Conservation (phyloP, 169 alveolate species). For the Amoebophrya sp. region DNA sequence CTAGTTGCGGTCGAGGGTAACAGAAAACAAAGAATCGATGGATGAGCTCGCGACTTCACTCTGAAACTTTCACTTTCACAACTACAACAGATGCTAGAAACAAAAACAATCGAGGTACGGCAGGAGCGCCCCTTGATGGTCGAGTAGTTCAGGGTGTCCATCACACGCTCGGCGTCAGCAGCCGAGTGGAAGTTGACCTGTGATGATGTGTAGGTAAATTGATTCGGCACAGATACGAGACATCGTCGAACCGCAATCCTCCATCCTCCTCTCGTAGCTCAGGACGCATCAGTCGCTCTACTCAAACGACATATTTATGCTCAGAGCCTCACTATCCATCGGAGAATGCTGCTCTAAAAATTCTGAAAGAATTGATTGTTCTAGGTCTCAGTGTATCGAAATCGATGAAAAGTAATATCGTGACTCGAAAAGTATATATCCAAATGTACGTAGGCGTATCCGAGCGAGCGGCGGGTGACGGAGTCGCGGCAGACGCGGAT, state of each 20-base stretch:
- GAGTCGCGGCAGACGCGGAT: conserved; percentile 85
- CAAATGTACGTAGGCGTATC: background rate
- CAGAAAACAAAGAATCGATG: no score
- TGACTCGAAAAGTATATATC: background rate
- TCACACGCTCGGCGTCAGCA: conserved; percentile 65
- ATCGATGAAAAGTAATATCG: no score
- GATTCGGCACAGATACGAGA: background rate
- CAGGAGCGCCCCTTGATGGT: conserved; percentile 79
- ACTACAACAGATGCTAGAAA: no score
- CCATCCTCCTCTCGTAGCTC: no score
- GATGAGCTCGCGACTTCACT: no score
- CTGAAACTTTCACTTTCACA: no score
- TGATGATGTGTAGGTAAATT: background rate
- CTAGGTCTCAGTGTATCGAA: background rate
- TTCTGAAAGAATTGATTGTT: background rate
- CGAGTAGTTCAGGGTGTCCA: conserved; percentile 76
- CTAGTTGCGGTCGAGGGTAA: no score
- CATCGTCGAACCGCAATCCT: no score
- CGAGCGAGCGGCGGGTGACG: conserved; percentile 57
- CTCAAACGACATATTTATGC: background rate
- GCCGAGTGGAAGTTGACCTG: conserved; percentile 3
- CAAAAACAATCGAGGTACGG: conserved; percentile 34
- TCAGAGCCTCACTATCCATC: background rate
- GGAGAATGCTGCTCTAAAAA: background rate
- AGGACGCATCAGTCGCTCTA: background rate